A percentile compares a stretch with the other conserved stretches of the same genome.
phyloP scores from a whole-genome alignment of 768 basidiomycete species.

The Pisolithus microcarpus region DNA sequence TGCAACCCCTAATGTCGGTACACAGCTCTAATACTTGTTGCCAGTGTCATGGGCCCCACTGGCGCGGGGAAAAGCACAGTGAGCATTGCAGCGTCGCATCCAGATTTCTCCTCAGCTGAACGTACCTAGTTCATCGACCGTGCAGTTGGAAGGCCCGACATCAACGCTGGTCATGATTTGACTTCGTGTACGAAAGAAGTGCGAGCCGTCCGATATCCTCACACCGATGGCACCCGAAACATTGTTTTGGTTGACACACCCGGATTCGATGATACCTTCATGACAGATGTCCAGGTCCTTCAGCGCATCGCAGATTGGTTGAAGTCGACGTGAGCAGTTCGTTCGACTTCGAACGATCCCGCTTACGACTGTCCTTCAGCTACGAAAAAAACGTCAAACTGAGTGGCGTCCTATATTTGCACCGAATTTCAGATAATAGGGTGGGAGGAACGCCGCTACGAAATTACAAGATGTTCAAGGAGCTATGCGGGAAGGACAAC shows the following conservation, averaged over 20 bases:
- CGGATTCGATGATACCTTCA: conserved; percentile 20
- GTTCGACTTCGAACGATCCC: not conserved
- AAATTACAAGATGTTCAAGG: conserved; percentile 27
- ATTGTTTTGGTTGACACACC: conserved; percentile 14
- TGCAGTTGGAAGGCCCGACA: not conserved
- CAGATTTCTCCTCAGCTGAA: not conserved
- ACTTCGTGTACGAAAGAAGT: conserved; percentile 18
- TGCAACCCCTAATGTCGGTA: not conserved
- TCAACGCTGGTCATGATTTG: conserved; percentile 7
- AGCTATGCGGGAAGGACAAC: conserved; percentile 19
- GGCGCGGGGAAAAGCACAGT: conserved; percentile 1
- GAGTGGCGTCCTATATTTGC: conserved; percentile 29
- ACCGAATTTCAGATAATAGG: conserved; percentile 9
- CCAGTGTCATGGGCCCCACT: conserved; percentile 1
- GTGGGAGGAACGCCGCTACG: conserved; percentile 22
- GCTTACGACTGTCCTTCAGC: conserved; percentile 6
- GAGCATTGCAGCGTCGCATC: not conserved
- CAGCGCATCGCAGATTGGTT: conserved; percentile 21
- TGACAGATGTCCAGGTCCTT: conserved; percentile 20
- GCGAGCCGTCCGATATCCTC: conserved; percentile 11
- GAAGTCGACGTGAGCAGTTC: conserved; percentile 15
- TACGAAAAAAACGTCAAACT: conserved; percentile 22
- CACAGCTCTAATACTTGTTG: not conserved
- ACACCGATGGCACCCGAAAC: conserved; percentile 10
- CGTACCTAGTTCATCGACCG: not conserved